Conservation (phyloP, 2,329 filamentous ascomycete species). For the Verruconis gallopava region DNA sequence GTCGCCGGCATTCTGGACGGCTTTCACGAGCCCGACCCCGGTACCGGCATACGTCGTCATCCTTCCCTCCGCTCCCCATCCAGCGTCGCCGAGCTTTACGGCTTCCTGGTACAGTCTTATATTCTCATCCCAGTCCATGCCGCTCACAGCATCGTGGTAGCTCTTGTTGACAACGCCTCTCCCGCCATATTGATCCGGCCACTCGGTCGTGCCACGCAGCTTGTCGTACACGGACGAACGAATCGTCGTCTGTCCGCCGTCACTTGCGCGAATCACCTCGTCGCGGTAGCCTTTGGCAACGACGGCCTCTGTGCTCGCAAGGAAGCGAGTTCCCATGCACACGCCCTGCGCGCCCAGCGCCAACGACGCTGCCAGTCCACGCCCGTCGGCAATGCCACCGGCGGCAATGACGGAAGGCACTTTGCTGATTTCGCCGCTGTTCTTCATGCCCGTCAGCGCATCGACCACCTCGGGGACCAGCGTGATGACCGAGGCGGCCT, state of each 20-base stretch:
- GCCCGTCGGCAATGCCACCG: conserved; percentile 46
- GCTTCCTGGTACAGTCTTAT: conserved; percentile 35
- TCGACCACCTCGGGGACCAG: conserved; percentile 45
- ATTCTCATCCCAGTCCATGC: conserved; percentile 30
- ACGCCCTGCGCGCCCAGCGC: conserved; percentile 40
- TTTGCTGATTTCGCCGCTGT: conserved; percentile 17
- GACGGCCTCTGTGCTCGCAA: conserved; percentile 38
- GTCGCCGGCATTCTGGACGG: conserved; percentile 35
- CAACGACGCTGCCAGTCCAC: conserved; percentile 43
- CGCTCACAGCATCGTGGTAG: conserved; percentile 26
- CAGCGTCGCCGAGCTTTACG: conserved; percentile 27
- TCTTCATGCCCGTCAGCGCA: conserved; percentile 25
- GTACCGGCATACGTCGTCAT: conserved; percentile 51
- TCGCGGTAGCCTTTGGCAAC: conserved; percentile 35
- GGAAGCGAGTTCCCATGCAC: conserved; percentile 51
- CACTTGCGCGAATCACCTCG: conserved; percentile 32
- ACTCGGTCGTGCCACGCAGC: conserved; percentile 42
- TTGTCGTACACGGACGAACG: conserved; percentile 39
- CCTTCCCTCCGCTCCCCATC: conserved; percentile 41
- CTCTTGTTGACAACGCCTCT: conserved; percentile 46
- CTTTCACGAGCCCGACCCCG: conserved; percentile 44
- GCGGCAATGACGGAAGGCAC: conserved; percentile 38
- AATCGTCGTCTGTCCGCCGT: conserved; percentile 40
- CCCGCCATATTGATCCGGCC: conserved; percentile 45
- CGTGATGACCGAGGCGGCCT: conserved; percentile 41